Conservation (phyloP, 192 early-diverging fungal species). For the Backusella westeae region DNA sequence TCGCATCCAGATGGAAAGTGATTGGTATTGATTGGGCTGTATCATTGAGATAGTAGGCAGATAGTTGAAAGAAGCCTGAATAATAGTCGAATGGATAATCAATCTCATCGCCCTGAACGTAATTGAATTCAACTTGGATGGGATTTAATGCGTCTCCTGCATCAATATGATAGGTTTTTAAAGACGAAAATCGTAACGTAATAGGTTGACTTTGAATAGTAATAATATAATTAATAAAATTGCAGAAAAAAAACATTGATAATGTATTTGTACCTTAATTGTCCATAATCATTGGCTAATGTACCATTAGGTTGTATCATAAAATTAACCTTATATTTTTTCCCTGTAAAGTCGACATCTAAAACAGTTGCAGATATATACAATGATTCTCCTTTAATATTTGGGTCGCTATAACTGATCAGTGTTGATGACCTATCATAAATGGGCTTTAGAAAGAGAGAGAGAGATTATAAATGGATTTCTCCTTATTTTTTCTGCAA, state of each 20-base stretch:
- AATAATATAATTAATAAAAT: background rate
- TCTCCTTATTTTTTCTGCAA: background rate
- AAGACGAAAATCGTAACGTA: slow-evolving; percentile 22
- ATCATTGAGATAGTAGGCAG: slow-evolving; percentile 37
- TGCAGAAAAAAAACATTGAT: background rate
- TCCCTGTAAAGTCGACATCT: slow-evolving; percentile 46
- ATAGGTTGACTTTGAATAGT: slow-evolving; percentile 16
- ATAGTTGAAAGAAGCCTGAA: slow-evolving; percentile 44
- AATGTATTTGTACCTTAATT: slow-evolving; percentile 22
- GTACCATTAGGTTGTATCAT: slow-evolving; percentile 44
- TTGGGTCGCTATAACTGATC: slow-evolving; percentile 25
- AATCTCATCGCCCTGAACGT: slow-evolving; percentile 29
- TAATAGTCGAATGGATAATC: slow-evolving; percentile 51
- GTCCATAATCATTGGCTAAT: slow-evolving; percentile 36
- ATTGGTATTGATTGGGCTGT: slow-evolving; percentile 41
- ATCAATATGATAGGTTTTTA: slow-evolving; percentile 14
- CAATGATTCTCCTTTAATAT: slow-evolving; percentile 26
- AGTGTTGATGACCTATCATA: slow-evolving; percentile 16
- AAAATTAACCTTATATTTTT: slow-evolving; percentile 45
- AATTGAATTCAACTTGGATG: slow-evolving; percentile 22
- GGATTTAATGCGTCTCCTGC: slow-evolving; percentile 25
- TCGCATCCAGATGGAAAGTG: slow-evolving; percentile 40
- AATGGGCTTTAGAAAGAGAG: background rate
- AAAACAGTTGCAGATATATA: slow-evolving; percentile 40
- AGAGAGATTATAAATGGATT: background rate